These are phyloP conservation scores for Capronia epimyces DNA, from an alignment of 2,329 filamentous ascomycete species.

Conservation along the genomic window DNA sequence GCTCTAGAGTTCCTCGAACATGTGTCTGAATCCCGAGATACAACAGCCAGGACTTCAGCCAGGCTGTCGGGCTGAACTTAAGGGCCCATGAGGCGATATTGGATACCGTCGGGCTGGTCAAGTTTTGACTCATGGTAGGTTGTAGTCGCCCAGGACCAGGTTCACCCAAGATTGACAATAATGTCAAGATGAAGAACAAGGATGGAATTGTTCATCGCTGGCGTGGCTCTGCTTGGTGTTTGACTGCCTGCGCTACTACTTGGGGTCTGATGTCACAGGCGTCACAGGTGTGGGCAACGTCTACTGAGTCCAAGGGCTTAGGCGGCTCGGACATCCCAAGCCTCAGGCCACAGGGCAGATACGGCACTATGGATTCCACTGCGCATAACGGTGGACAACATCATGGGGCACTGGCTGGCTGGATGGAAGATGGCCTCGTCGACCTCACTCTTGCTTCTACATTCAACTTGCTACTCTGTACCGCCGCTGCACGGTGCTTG, in stretches of 20 bases:
- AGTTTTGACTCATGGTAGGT: conserved; percentile 12
- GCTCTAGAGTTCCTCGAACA: conserved; percentile 30
- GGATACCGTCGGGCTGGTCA: conserved; percentile 12
- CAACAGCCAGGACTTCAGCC: conserved; percentile 29
- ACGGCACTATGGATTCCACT: too few species aligned
- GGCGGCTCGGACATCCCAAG: too few species aligned
- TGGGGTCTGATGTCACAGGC: conserved; percentile 11
- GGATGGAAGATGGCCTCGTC: too few species aligned
- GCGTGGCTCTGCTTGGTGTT: not conserved
- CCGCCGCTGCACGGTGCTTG: too few species aligned
- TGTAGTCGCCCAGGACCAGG: not conserved
- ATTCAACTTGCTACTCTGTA: too few species aligned
- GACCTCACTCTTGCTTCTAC: too few species aligned
- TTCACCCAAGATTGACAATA: not conserved
- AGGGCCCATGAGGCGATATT: conserved; percentile 20
- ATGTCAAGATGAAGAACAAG: not conserved
- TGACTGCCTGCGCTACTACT: not conserved
- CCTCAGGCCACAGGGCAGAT: too few species aligned
- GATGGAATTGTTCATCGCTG: not conserved
- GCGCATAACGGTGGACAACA: too few species aligned
- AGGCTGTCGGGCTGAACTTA: conserved; percentile 24
- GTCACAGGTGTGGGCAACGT: not conserved
- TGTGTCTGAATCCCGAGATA: conserved; percentile 28
- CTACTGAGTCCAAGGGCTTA: not conserved
- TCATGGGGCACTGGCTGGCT: too few species aligned